These are phyloP conservation scores for Capsella rubella DNA, from an alignment of 441 rosid genomes.

Conservation along the genomic window DNA sequence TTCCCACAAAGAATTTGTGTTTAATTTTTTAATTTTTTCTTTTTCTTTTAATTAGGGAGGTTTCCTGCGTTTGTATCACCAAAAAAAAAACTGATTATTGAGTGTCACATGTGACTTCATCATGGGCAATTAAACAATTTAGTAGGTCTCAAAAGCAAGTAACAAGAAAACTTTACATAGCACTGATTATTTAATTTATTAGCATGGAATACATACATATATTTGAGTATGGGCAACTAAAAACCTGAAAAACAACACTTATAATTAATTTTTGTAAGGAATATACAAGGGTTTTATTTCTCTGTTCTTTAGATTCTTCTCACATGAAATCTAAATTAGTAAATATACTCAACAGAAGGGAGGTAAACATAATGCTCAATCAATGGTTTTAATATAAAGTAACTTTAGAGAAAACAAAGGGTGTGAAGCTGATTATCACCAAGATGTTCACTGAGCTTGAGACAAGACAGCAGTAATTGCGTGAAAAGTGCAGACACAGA, in stretches of 20 bases:
- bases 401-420: constrained; percentile 13
- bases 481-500: constrained; percentile 24
- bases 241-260: neutral
- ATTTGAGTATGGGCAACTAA: constrained; percentile 21
- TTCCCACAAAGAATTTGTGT: too few relatives aligned
- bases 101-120: constrained; percentile 32
- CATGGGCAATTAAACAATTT: constrained; percentile 38
- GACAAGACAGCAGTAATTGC: constrained; percentile 4
- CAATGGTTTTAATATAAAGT: constrained; percentile 8
- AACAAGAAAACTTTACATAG: constrained; percentile 23
- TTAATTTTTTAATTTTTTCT: too few relatives aligned
- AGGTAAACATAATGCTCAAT: constrained; percentile 19
- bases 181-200: neutral
- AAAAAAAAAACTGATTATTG: neutral
- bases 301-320: neutral
- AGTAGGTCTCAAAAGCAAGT: constrained; percentile 32
- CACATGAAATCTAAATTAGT: neutral
- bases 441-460: constrained; percentile 8
- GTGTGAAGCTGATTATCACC: constrained; percentile 13
- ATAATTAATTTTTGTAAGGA: neutral
- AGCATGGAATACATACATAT: neutral
- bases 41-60: too few relatives aligned
- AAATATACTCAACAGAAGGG: constrained; percentile 3
- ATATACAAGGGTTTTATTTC: neutral
- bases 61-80: too few relatives aligned